phyloP scores from a whole-genome alignment of 2,329 filamentous ascomycete species.

The Rutstroemia sp. region DNA sequence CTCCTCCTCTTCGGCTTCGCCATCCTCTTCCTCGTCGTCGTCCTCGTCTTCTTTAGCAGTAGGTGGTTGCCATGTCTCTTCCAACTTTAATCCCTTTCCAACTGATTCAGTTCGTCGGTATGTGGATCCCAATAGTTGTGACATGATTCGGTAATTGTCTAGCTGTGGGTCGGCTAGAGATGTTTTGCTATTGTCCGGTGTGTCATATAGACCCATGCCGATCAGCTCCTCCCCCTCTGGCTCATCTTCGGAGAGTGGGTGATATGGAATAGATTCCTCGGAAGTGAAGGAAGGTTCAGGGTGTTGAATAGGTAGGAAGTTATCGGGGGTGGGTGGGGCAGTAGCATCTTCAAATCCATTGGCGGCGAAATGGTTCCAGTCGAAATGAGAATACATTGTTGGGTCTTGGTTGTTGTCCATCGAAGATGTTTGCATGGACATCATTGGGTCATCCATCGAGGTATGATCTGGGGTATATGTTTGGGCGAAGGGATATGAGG shows the following conservation, averaged over 20 bases:
- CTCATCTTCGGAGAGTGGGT: constrained; percentile 46
- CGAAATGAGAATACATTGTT: constrained; percentile 28
- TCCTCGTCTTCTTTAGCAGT: constrained; percentile 50
- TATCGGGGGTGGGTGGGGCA: constrained; percentile 52
- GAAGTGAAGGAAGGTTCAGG: constrained; percentile 38
- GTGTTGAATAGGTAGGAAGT: constrained; percentile 46
- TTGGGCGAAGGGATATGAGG: constrained; percentile 14
- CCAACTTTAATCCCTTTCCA: constrained; percentile 72
- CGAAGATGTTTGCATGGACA: constrained; percentile 11
- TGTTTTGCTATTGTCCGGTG: constrained; percentile 48
- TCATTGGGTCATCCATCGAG: background rate
- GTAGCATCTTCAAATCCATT: constrained; percentile 39
- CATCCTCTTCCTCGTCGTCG: constrained; percentile 36
- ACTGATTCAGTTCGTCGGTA: constrained; percentile 39
- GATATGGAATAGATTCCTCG: constrained; percentile 43
- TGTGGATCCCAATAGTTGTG: constrained; percentile 46
- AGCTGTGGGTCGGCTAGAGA: constrained; percentile 38
- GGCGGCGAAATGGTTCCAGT: constrained; percentile 41
- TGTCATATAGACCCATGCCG: constrained; percentile 77
- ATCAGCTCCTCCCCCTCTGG: constrained; percentile 62
- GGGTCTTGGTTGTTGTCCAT: constrained; percentile 17
- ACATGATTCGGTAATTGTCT: constrained; percentile 45
- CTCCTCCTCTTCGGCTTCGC: constrained; percentile 23
- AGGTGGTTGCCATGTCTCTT: constrained; percentile 71
- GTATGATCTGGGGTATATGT: constrained; percentile 11